Conservation (phyloP, 1,139 yeast genomes). For the Blastobotrys illinoisensis region DNA sequence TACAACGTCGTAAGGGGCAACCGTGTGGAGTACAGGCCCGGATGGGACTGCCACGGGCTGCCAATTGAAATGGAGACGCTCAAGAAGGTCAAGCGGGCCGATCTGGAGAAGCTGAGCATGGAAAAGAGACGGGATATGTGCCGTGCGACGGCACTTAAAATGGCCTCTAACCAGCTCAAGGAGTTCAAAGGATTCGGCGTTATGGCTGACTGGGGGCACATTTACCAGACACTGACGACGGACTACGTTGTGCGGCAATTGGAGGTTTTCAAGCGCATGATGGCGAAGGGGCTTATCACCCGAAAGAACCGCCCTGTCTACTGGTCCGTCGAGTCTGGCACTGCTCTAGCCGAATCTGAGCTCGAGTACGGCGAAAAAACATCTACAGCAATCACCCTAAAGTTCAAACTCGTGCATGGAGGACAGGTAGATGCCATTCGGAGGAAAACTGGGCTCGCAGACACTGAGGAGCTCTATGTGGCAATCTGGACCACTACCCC, state of each 20-base stretch:
- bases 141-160: constrained; percentile 55
- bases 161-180: constrained; percentile 57
- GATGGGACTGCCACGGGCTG: constrained; percentile 98
- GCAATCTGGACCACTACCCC: constrained; percentile 97
- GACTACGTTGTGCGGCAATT: constrained; percentile 72
- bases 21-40: constrained; percentile 70
- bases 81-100: constrained; percentile 36
- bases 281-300: constrained; percentile 61
- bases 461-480: constrained; percentile 17
- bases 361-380: constrained; percentile 73
- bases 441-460: constrained; percentile 10
- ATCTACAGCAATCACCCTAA: constrained; percentile 67
- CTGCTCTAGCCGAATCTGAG: constrained; percentile 96
- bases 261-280: constrained; percentile 58
- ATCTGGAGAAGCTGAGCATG: constrained; percentile 37
- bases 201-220: constrained; percentile 73
- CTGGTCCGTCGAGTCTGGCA: constrained; percentile 93
- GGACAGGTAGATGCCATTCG: constrained; percentile 12
- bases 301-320: constrained; percentile 91
- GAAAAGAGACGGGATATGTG: constrained; percentile 61
- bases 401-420: constrained; percentile 46
- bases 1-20: constrained; percentile 60
- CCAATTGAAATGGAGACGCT: constrained; percentile 90
- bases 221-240: constrained; percentile 65
- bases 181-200: constrained; percentile 69